phyloP scores from a whole-genome alignment of 176 grass and related monocot genomes.

The Hordeum vulgare region DNA sequence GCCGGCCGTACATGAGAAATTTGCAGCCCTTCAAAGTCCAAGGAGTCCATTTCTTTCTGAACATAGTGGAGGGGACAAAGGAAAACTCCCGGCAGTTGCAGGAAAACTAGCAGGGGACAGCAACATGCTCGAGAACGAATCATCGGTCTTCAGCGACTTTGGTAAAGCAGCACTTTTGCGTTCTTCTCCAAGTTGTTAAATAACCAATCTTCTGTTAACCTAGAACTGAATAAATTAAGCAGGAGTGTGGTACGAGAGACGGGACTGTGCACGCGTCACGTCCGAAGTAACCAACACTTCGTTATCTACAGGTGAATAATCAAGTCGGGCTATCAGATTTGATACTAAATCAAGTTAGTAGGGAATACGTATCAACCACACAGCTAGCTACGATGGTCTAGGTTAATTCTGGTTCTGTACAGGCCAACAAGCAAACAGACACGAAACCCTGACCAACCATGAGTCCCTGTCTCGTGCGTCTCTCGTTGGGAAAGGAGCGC shows the following conservation, averaged over 20 bases:
- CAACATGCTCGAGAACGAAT: neutral
- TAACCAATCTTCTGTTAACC: neutral
- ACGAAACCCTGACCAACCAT: neutral
- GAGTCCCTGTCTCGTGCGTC: neutral
- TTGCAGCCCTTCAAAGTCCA: neutral
- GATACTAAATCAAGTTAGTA: neutral
- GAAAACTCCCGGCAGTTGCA: neutral
- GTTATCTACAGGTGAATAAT: neutral
- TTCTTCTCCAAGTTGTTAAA: neutral
- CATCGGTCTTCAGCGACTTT: neutral
- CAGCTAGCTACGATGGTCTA: neutral
- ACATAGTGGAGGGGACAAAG: neutral
- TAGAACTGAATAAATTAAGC: neutral
- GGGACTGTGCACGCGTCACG: neutral
- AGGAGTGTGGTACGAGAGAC: neutral
- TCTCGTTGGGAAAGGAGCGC: neutral
- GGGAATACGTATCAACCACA: neutral
- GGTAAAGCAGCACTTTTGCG: neutral
- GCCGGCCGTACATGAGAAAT: neutral
- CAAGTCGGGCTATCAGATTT: neutral
- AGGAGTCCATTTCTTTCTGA: neutral
- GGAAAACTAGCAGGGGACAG: neutral
- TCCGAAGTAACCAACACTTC: neutral
- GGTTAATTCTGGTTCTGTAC: neutral
- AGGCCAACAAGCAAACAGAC: neutral